Evolutionary conservation across 2,329 filamentous ascomycete genomes (phyloP).

Genomic region (Hymenoscyphus occultus): DNA sequence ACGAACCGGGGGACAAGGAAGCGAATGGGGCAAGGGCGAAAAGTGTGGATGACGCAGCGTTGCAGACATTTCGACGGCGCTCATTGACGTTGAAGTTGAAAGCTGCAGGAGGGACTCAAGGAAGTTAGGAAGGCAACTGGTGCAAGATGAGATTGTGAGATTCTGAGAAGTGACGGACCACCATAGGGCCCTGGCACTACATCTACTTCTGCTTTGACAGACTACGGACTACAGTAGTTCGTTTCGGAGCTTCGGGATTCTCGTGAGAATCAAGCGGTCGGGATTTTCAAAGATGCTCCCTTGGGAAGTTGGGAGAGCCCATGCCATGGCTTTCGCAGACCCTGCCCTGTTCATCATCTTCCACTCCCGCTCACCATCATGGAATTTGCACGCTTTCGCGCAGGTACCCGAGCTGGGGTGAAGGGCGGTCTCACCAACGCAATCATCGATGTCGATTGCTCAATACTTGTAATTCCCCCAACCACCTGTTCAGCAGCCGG

Average conservation of each 20-base stretch:
- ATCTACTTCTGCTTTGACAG: not conserved
- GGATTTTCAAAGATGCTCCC: constrained; percentile 1
- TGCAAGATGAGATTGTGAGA: constrained; percentile 3
- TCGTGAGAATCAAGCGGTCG: not conserved
- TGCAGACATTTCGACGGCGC: not conserved
- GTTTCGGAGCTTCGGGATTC: not conserved
- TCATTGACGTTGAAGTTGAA: constrained; percentile 3
- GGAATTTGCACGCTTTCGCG: constrained; percentile 8
- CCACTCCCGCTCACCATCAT: constrained; percentile 9
- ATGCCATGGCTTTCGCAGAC: not conserved
- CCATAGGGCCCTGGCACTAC: not conserved
- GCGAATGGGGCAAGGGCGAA: constrained; percentile 1
- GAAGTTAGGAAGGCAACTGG: no score
- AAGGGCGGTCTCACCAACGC: constrained; percentile 5
- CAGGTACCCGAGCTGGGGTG: constrained; percentile 10
- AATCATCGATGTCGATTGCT: constrained; percentile 4
- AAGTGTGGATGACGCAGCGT: not conserved
- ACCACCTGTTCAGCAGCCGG: not conserved
- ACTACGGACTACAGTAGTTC: not conserved
- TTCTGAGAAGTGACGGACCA: constrained; percentile 11
- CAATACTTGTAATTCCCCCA: not conserved
- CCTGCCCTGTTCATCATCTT: not conserved
- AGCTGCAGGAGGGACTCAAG: not conserved
- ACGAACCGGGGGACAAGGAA: not conserved
- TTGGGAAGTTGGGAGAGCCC: not conserved